A percentile compares a stretch with the other conserved stretches of the same genome.
Evolutionary conservation across 2,329 filamentous ascomycete species (phyloP).

Genomic region (Neophaeococcomyces aloes): DNA sequence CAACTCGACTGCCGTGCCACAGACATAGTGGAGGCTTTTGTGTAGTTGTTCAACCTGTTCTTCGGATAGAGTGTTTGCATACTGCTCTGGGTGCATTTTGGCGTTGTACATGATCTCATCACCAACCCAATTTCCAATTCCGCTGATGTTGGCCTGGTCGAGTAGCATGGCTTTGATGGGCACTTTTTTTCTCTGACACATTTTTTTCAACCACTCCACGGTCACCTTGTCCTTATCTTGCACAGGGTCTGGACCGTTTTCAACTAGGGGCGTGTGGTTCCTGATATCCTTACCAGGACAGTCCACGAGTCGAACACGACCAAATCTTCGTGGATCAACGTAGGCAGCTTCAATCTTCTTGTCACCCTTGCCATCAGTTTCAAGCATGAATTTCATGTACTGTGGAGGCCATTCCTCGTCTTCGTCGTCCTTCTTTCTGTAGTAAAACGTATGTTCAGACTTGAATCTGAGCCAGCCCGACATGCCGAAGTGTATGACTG

Average conservation of each 20-base stretch:
- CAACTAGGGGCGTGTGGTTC: conserved; percentile 64
- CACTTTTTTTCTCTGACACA: conserved; percentile 65
- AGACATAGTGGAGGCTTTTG: conserved; percentile 65
- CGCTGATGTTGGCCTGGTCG: conserved; percentile 79
- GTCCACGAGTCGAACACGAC: conserved; percentile 69
- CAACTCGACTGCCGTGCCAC: conserved; percentile 64
- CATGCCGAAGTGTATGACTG: conserved; percentile 77
- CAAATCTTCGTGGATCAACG: conserved; percentile 70
- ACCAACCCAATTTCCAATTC: conserved; percentile 94
- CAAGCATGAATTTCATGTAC: conserved; percentile 76
- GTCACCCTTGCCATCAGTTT: conserved; percentile 44
- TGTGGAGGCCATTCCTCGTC: conserved; percentile 73
- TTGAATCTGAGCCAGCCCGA: conserved; percentile 80
- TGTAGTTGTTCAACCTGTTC: conserved; percentile 63
- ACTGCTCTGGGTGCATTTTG: conserved; percentile 76
- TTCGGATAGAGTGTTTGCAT: conserved; percentile 63
- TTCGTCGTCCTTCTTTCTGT: conserved; percentile 45
- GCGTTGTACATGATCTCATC: conserved; percentile 91
- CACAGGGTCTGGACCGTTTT: conserved; percentile 91
- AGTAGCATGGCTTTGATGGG: conserved; percentile 82
- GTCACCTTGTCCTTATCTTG: conserved; percentile 69
- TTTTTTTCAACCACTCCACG: conserved; percentile 59
- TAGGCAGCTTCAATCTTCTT: conserved; percentile 63
- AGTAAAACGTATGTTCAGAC: conserved; percentile 71
- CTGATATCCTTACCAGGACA: conserved; percentile 68